A percentile compares a stretch with the other conserved stretches of the same genome.
phyloP scores from a whole-genome alignment of 495 filamentous ascomycete species.

The Penicillium antarcticum region DNA sequence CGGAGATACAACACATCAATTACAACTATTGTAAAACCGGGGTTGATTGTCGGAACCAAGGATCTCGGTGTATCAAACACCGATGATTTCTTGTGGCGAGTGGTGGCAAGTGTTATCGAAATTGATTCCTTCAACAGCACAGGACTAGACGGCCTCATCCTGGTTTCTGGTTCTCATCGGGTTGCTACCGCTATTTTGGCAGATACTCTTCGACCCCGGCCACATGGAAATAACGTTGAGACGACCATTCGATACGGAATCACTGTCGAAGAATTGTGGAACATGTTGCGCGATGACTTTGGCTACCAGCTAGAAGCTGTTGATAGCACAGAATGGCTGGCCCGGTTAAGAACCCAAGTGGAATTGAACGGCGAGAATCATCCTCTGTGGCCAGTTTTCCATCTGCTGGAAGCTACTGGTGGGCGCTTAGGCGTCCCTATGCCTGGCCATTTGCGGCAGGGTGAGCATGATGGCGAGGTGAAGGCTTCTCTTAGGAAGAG shows the following conservation, averaged over 20 bases:
- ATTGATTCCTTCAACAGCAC: slow-evolving; percentile 1
- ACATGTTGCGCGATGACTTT: background rate
- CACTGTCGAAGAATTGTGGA: background rate
- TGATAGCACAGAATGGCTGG: background rate
- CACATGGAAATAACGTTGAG: background rate
- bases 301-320: background rate
- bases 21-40: slow-evolving; percentile 26
- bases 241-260: background rate
- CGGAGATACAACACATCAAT: background rate
- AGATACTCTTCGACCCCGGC: background rate
- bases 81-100: slow-evolving; percentile 31
- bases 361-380: background rate
- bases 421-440: background rate
- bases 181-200: background rate
- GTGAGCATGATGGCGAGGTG: background rate
- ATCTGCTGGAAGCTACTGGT: background rate
- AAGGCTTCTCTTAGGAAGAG: background rate
- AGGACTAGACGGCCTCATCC: background rate
- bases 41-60: slow-evolving; percentile 13
- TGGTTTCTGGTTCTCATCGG: background rate
- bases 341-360: background rate
- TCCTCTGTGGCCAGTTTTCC: background rate
- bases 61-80: slow-evolving; percentile 15
- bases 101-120: slow-evolving; percentile 10
- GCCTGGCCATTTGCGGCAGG: background rate